phyloP scores from a whole-genome alignment of 495 filamentous ascomycete genomes.

The Chaetomidium leptoderma region DNA sequence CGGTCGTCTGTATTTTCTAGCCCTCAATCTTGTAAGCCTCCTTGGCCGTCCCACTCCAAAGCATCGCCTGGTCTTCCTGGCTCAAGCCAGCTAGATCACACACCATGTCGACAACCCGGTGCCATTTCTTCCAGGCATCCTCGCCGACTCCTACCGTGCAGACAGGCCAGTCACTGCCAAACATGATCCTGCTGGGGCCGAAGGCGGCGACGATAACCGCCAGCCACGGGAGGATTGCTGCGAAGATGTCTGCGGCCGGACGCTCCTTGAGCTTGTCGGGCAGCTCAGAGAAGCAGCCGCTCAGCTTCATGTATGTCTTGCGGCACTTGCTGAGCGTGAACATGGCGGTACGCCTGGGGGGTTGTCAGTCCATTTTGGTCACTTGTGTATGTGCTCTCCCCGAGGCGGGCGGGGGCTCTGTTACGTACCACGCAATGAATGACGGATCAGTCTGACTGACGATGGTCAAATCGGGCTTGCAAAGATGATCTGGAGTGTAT shows the following conservation, averaged over 20 bases:
- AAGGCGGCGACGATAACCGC: constrained; percentile 64
- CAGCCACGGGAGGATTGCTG: constrained; percentile 58
- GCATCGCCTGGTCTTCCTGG: constrained; percentile 52
- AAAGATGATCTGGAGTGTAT: constrained; percentile 66
- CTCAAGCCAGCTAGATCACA: constrained; percentile 55
- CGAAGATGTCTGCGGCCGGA: constrained; percentile 45
- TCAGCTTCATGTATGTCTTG: constrained; percentile 81
- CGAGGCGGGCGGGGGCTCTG: too few relatives aligned
- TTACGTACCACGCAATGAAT: constrained; percentile 49
- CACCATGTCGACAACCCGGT: constrained; percentile 54
- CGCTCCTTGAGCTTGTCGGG: constrained; percentile 39
- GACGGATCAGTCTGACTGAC: constrained; percentile 49
- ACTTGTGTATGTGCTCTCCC: too few relatives aligned
- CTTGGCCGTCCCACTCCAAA: constrained; percentile 68
- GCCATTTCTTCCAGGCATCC: constrained; percentile 55
- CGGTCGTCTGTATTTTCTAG: neutral
- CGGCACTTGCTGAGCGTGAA: constrained; percentile 55
- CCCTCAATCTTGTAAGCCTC: constrained; percentile 57
- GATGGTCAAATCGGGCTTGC: constrained; percentile 71
- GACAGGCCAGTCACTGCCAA: constrained; percentile 86
- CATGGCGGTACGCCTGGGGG: constrained; percentile 44
- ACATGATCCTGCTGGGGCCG: constrained; percentile 70
- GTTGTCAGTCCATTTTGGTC: constrained; percentile 4
- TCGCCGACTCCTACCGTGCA: constrained; percentile 64
- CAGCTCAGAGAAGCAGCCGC: constrained; percentile 74